Percentiles rank a stretch among this genome's conserved stretches.
phyloP scores from a whole-genome alignment of 2,329 filamentous ascomycete species.

The Ophiocordyceps camponoti-floridani region DNA sequence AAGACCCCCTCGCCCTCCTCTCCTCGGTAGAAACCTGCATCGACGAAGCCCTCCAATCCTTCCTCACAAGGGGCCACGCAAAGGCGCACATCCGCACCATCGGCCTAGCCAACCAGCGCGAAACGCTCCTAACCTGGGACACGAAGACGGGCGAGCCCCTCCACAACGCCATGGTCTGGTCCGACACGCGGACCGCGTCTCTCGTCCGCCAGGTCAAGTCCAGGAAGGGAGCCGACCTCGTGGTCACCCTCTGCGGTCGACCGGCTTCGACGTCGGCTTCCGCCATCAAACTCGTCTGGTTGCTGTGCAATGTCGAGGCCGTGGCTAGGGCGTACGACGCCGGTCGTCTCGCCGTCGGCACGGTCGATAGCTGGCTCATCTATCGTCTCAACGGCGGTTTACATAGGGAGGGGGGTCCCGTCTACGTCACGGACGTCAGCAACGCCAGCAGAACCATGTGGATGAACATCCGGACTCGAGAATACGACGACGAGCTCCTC shows the following conservation, averaged over 20 bases:
- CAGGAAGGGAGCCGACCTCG: conserved; percentile 46
- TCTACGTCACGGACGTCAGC: conserved; percentile 71
- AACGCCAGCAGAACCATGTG: conserved; percentile 91
- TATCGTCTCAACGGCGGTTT: conserved; percentile 66
- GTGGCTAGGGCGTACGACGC: conserved; percentile 62
- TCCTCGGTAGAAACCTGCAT: conserved; percentile 64
- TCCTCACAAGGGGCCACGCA: conserved; percentile 50
- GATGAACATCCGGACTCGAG: conserved; percentile 65
- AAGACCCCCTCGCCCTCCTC: conserved; percentile 64
- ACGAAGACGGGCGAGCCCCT: conserved; percentile 61
- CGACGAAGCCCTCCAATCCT: conserved; percentile 53
- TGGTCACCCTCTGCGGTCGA: conserved; percentile 57
- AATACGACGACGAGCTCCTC: conserved; percentile 64
- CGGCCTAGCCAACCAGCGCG: conserved; percentile 80
- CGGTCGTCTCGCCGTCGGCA: conserved; percentile 64
- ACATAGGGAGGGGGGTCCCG: conserved; percentile 30
- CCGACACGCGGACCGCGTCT: conserved; percentile 58
- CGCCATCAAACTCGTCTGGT: conserved; percentile 70
- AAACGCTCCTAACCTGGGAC: conserved; percentile 79
- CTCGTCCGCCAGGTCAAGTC: conserved; percentile 62
- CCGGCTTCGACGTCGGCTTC: conserved; percentile 81
- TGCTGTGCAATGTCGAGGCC: conserved; percentile 50
- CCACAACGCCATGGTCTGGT: conserved; percentile 78
- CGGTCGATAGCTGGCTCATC: conserved; percentile 75
- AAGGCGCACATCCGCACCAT: conserved; percentile 55